A percentile compares a stretch with the other conserved stretches of the same genome.
phyloP scores from a whole-genome alignment of 768 basidiomycete genomes.

The Collybiopsis confluens region DNA sequence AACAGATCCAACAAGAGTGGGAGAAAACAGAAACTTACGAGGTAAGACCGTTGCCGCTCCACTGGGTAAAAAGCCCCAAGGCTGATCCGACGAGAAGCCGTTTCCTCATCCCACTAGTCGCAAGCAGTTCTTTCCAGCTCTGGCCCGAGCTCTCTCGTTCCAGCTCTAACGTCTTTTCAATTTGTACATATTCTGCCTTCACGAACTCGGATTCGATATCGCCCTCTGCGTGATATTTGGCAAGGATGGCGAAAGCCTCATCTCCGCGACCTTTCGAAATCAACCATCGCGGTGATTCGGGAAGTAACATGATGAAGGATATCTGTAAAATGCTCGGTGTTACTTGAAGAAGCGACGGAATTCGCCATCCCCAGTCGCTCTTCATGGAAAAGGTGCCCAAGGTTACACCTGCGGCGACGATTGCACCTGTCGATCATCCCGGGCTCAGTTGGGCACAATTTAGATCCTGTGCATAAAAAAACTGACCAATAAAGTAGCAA shows the following conservation, averaged over 20 bases:
- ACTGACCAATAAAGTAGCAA: constrained; percentile 52
- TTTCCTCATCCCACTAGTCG: constrained; percentile 47
- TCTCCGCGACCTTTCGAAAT: constrained; percentile 49
- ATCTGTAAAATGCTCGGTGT: constrained; percentile 52
- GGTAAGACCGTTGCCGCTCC: constrained; percentile 61
- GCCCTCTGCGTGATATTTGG: constrained; percentile 60
- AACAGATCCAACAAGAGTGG: constrained; percentile 1
- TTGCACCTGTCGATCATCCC: constrained; percentile 39
- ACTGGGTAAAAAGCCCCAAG: constrained; percentile 56
- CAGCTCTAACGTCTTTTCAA: constrained; percentile 49
- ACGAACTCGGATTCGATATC: constrained; percentile 50
- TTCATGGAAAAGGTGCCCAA: constrained; percentile 60
- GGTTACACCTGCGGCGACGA: constrained; percentile 57
- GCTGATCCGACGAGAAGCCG: constrained; percentile 44
- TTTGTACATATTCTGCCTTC: constrained; percentile 54
- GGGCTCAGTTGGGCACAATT: too few species aligned
- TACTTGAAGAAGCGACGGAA: constrained; percentile 58
- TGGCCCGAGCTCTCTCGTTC: constrained; percentile 43
- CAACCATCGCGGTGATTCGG: constrained; percentile 66
- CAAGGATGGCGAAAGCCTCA: constrained; percentile 44
- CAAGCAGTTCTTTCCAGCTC: constrained; percentile 43
- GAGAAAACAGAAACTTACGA: constrained; percentile 30
- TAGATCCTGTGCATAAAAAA: too few species aligned
- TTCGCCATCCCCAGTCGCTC: constrained; percentile 65
- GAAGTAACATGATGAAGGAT: constrained; percentile 51